Evolutionary conservation across 2,329 filamentous ascomycete species (phyloP).

Genomic region (Fusarium equiseti): DNA sequence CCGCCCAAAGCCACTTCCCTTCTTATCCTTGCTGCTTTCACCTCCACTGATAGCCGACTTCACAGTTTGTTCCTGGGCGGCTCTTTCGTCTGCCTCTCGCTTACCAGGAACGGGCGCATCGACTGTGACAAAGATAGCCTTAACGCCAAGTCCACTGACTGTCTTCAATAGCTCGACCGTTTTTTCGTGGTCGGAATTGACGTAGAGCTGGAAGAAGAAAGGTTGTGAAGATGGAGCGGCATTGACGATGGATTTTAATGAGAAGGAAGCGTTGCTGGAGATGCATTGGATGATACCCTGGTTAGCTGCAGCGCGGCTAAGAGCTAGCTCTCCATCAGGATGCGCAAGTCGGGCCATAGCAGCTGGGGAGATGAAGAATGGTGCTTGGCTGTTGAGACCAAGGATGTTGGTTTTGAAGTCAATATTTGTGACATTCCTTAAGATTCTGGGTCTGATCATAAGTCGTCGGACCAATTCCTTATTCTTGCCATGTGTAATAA

Average conservation of each 20-base stretch:
- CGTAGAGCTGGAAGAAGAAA: constrained; percentile 61
- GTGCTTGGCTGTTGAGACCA: constrained; percentile 62
- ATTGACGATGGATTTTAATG: constrained; percentile 41
- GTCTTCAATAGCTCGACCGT: constrained; percentile 59
- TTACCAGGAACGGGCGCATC: constrained; percentile 68
- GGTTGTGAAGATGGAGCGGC: constrained; percentile 34
- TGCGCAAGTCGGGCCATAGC: constrained; percentile 74
- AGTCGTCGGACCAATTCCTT: constrained; percentile 66
- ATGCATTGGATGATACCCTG: constrained; percentile 46
- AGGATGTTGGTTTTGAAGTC: constrained; percentile 66
- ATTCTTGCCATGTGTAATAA: constrained; percentile 68
- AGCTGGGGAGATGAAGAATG: constrained; percentile 73
- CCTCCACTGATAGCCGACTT: constrained; percentile 55
- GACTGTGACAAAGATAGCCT: constrained; percentile 63
- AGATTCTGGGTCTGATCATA: constrained; percentile 68
- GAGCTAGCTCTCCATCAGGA: constrained; percentile 67
- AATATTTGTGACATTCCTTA: constrained; percentile 67
- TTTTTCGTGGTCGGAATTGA: constrained; percentile 63
- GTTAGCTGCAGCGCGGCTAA: constrained; percentile 42
- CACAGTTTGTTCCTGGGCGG: constrained; percentile 59
- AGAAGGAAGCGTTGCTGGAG: constrained; percentile 45
- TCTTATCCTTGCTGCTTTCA: constrained; percentile 61
- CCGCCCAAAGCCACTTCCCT: constrained; percentile 65
- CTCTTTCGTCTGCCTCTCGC: constrained; percentile 68
- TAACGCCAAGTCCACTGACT: constrained; percentile 61